phyloP scores from a whole-genome alignment of 2,329 filamentous ascomycete species.

The Arthrobotrys musiformis region DNA sequence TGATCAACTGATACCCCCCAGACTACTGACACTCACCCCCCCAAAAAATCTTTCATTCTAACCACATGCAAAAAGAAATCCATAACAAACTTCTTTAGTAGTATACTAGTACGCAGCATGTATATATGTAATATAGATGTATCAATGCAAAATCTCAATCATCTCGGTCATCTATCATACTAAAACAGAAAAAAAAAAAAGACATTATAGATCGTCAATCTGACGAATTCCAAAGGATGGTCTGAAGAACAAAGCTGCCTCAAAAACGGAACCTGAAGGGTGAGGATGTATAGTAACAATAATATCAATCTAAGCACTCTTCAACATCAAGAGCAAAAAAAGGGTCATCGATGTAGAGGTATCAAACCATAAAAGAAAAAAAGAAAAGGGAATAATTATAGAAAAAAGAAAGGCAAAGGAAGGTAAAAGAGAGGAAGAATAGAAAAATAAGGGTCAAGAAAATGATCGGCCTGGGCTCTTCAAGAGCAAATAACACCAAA shows the following conservation, averaged over 20 bases:
- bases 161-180: constrained; percentile 5
- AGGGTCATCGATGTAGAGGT: constrained; percentile 19
- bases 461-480: neutral
- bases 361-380: constrained; percentile 22
- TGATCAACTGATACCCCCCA: no score
- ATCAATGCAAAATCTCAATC: neutral
- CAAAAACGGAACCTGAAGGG: neutral
- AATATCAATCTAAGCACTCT: neutral
- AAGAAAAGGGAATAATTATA: constrained; percentile 6
- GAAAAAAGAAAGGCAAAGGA: neutral
- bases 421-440: no score
- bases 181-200: neutral
- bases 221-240: neutral
- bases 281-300: neutral
- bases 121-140: no score
- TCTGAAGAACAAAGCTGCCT: neutral
- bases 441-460: neutral
- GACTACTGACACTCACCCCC: no score
- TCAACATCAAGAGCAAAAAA: neutral
- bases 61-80: no score
- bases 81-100: neutral
- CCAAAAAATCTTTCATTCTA: no score
- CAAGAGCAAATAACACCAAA: neutral
- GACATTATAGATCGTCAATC: neutral
- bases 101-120: no score